Percentiles rank a stretch among this genome's conserved stretches.
Evolutionary conservation across 495 filamentous ascomycete species (phyloP).

Genomic region (Neurospora tetrasperma): DNA sequence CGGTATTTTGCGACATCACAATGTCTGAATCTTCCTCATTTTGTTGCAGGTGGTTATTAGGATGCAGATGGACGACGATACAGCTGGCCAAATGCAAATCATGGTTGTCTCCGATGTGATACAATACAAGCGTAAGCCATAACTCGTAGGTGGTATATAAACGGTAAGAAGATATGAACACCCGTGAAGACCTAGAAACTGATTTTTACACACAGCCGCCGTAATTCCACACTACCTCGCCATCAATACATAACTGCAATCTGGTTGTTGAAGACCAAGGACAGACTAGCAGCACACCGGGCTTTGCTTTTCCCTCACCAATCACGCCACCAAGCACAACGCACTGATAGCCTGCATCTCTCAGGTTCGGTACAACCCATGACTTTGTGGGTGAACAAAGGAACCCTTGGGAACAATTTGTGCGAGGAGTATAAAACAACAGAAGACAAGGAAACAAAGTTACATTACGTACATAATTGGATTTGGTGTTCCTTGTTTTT

Average conservation of each 20-base stretch:
- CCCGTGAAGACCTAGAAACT: neutral
- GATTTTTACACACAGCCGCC: neutral
- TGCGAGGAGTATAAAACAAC: neutral
- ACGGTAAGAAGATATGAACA: neutral
- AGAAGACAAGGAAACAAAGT: neutral
- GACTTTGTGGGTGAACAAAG: neutral
- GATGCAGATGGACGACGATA: too few relatives aligned
- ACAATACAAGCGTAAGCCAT: neutral
- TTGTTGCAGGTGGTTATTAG: too few relatives aligned
- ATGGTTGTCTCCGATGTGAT: neutral
- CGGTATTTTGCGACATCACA: too few relatives aligned
- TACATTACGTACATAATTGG: neutral
- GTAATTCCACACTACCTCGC: neutral
- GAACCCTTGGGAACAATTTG: neutral
- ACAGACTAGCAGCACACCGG: neutral
- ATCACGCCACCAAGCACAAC: neutral
- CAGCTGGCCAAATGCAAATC: neutral
- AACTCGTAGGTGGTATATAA: neutral
- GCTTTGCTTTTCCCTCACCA: neutral
- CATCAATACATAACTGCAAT: neutral
- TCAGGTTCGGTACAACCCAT: neutral
- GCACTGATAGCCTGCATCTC: neutral
- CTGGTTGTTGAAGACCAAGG: neutral
- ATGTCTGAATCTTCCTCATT: too few relatives aligned
- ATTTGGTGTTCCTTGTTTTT: neutral